Conservation (phyloP, 2,329 filamentous ascomycete genomes). For the Beauveria rudraprayagi region DNA sequence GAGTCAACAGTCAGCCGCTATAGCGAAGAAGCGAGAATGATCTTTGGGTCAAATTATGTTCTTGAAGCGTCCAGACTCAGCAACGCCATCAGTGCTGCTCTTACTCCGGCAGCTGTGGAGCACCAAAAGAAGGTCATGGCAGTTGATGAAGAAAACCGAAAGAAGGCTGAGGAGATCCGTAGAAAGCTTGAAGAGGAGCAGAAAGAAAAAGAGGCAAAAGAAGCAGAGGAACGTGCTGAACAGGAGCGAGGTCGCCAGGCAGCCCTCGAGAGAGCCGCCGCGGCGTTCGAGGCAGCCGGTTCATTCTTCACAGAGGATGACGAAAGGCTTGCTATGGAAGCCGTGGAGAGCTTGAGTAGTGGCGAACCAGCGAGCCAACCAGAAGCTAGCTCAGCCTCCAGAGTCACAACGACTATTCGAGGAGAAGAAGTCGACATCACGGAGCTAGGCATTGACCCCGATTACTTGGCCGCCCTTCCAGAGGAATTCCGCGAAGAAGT, state of each 20-base stretch:
- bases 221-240: slow-evolving; percentile 55
- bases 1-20: slow-evolving; percentile 69
- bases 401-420: slow-evolving; percentile 75
- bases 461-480: slow-evolving; percentile 93
- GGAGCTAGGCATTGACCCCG: slow-evolving; percentile 84
- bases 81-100: slow-evolving; percentile 59
- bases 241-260: slow-evolving; percentile 59
- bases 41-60: slow-evolving; percentile 60
- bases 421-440: slow-evolving; percentile 90
- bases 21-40: slow-evolving; percentile 80
- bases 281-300: slow-evolving; percentile 22
- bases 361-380: not conserved
- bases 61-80: slow-evolving; percentile 63
- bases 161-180: slow-evolving; percentile 48
- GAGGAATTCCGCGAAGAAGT: slow-evolving; percentile 96
- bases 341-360: slow-evolving; percentile 49
- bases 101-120: slow-evolving; percentile 80
- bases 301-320: slow-evolving; percentile 11
- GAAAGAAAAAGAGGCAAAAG: slow-evolving; percentile 18
- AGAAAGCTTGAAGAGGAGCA: slow-evolving; percentile 59
- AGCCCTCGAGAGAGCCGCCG: slow-evolving; percentile 47
- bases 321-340: slow-evolving; percentile 59
- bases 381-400: slow-evolving; percentile 29
- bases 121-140: slow-evolving; percentile 65
- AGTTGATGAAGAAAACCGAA: slow-evolving; percentile 42